Evolutionary conservation across 2,329 filamentous ascomycete genomes (phyloP).

Genomic region (Periconia macrospinosa): DNA sequence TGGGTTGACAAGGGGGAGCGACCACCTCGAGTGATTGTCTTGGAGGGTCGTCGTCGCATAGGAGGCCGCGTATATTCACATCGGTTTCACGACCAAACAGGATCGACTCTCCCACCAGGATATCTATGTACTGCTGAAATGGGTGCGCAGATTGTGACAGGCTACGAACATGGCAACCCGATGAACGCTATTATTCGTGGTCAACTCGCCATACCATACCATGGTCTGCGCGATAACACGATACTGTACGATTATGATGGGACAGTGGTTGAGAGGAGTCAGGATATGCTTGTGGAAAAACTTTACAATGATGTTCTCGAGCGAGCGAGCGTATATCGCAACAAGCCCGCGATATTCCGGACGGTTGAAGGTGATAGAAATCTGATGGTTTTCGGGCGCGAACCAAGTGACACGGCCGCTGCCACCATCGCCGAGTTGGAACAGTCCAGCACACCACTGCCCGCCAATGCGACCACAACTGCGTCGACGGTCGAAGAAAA

Average conservation of each 20-base stretch:
- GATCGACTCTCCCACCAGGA: conserved; percentile 53
- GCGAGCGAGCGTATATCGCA: conserved; percentile 86
- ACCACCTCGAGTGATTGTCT: conserved; percentile 72
- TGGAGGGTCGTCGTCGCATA: conserved; percentile 85
- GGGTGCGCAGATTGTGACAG: conserved; percentile 97
- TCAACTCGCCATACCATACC: conserved; percentile 84
- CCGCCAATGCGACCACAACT: conserved; percentile 52
- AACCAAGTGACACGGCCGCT: conserved; percentile 60
- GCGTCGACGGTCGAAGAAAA: conserved; percentile 44
- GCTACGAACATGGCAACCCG: conserved; percentile 93
- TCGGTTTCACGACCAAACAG: conserved; percentile 62
- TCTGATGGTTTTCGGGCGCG: conserved; percentile 79
- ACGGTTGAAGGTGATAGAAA: conserved; percentile 81
- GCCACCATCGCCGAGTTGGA: conserved; percentile 75
- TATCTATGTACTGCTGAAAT: conserved; percentile 84
- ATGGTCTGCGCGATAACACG: conserved; percentile 75
- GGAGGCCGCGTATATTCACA: conserved; percentile 94
- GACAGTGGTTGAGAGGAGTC: conserved; percentile 72
- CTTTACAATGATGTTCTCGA: conserved; percentile 95
- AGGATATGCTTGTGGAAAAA: conserved; percentile 83
- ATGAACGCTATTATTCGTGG: conserved; percentile 88
- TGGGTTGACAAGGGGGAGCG: conserved; percentile 68
- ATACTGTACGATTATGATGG: conserved; percentile 88
- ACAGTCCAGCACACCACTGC: conserved; percentile 59
- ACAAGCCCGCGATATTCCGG: conserved; percentile 69